Conservation (phyloP, 1,284 basidiomycete species). For the Cryptococcus maquisensis region DNA sequence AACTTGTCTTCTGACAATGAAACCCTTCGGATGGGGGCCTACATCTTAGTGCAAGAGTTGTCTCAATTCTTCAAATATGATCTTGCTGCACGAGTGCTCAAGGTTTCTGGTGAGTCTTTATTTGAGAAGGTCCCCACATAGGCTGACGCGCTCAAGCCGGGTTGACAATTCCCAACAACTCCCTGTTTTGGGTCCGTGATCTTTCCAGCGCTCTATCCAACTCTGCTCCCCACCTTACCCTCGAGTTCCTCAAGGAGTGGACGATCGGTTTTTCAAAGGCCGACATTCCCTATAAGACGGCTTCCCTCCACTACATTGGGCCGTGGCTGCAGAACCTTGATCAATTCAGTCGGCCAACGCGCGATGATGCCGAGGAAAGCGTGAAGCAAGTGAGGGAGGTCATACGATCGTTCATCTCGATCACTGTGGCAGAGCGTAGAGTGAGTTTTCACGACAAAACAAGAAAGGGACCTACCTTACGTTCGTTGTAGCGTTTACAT, state of each 20-base stretch:
- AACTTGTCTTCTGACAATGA: constrained; percentile 69
- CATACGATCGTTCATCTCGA: constrained; percentile 67
- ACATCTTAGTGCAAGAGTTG: constrained; percentile 70
- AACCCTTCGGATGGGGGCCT: constrained; percentile 68
- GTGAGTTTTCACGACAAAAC: constrained; percentile 47
- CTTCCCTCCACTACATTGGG: constrained; percentile 71
- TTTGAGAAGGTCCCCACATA: constrained; percentile 1
- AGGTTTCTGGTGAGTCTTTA: constrained; percentile 59
- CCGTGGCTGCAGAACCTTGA: constrained; percentile 82
- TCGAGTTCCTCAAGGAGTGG: constrained; percentile 82
- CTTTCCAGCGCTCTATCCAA: constrained; percentile 68
- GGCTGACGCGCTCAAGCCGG: constrained; percentile 48
- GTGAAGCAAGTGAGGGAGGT: constrained; percentile 61
- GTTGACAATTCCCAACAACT: constrained; percentile 68
- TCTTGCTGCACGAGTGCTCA: constrained; percentile 58
- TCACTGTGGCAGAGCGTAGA: constrained; percentile 66
- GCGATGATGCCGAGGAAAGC: constrained; percentile 40
- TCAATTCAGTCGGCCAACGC: constrained; percentile 65
- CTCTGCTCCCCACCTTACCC: constrained; percentile 70
- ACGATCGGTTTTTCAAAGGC: constrained; percentile 56
- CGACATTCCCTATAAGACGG: constrained; percentile 62
- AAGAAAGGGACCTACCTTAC: constrained; percentile 9
- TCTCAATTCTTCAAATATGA: constrained; percentile 74
- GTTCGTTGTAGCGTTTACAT: constrained; percentile 55
- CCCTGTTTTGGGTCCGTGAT: constrained; percentile 59